Base-by-base conservation (phyloP, 2,329 filamentous ascomycete genomes). In the Sporothrix schenckii region DNA sequence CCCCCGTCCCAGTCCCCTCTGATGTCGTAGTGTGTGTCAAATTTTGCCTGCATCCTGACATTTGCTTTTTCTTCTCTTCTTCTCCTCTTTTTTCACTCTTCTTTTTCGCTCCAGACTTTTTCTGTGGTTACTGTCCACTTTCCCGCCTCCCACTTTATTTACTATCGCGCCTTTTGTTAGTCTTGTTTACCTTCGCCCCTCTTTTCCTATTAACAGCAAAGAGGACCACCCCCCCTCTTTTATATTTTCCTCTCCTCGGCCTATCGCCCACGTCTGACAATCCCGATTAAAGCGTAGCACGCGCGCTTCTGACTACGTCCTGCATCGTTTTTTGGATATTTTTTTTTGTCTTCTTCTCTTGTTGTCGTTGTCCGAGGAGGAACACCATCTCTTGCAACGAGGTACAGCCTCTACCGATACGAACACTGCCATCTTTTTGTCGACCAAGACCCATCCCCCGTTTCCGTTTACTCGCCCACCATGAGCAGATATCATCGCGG, bases 401-500 rank as follows among this genome's bases (percentile, higher is more conserved):
- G 54, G 39, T 19, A 34, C 34, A 65, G 49, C 47, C 65, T 44
- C 41, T 58, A 66, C 53, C 52, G 49, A 44, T 24, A 56, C 16
- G 27, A 21, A 67, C 50, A 30, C 9, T 11, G 16, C 13, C 10
- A 24, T 34, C 47, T 11, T 39, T 24, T 44, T 2, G 34, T 61
- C 56, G 34, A 44, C 6, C 34, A 34, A 34, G 4, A 7, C 7
- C 56, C 58, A 14, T 9, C 24, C 41, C 19, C 9, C 16, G 39
- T 30, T 7, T 50, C n/a, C 19, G 7, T 49, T 52, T 30, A 10
- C 24, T 27, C 53, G 24, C 19, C 66, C 70, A 71, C 49, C 16
- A 74, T 73, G 73, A 73, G 71, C 71, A 80, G 58, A 52, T 66
- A 67, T 11, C 52, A 44, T 44, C 41, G 41, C 41, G 14, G 76